phyloP scores from a whole-genome alignment of 176 grass and related monocot species.

The Oryza rufipogon region DNA sequence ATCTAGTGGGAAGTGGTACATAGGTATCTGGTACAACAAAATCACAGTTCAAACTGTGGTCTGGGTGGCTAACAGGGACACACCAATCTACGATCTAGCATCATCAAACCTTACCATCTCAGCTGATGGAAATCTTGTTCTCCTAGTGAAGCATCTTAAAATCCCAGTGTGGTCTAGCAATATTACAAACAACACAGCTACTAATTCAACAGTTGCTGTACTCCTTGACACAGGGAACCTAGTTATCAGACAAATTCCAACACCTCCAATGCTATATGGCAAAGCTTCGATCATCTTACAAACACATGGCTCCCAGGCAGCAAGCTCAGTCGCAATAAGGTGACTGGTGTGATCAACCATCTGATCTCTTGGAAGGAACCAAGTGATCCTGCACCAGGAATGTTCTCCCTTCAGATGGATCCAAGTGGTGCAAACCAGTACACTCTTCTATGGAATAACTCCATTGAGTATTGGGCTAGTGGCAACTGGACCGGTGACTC shows the following conservation, averaged over 20 bases:
- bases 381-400: conserved; percentile 42
- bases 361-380: conserved; percentile 47
- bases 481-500: conserved; percentile 31
- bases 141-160: conserved; percentile 2
- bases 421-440: conserved; percentile 36
- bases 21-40: conserved; percentile 58
- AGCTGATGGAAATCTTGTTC: conserved; percentile 34
- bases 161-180: conserved; percentile 37
- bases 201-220: conserved; percentile 8
- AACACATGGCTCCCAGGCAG: conserved; percentile 52
- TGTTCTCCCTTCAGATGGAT: conserved; percentile 46
- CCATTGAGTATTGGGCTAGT: conserved; percentile 24
- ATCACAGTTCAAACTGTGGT: conserved; percentile 42
- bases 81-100: conserved; percentile 35
- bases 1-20: conserved; percentile 37
- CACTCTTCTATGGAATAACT: conserved; percentile 24
- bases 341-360: not conserved
- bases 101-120: conserved; percentile 43
- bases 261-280: conserved; percentile 26
- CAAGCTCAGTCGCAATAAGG: conserved; percentile 45
- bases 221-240: conserved; percentile 46
- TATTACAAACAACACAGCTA: not conserved
- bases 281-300: conserved; percentile 46
- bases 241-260: conserved; percentile 20
- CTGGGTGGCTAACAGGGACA: conserved; percentile 53